phyloP scores from a whole-genome alignment of 805 yeast genomes.

The Candida alai region DNA sequence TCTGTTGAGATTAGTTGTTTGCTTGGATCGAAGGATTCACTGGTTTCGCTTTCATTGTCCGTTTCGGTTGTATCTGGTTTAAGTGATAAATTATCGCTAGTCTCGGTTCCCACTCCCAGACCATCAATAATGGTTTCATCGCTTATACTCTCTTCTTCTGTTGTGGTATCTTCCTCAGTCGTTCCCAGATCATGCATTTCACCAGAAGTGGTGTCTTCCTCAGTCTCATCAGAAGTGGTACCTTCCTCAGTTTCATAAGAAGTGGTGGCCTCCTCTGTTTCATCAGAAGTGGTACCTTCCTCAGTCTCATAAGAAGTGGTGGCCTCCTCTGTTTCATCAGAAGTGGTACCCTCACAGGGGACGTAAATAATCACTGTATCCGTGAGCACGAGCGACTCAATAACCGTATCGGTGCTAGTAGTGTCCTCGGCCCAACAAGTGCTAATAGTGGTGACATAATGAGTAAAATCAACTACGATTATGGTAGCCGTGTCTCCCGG shows the following conservation, averaged over 20 bases:
- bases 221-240: not conserved
- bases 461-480: conserved; percentile 9
- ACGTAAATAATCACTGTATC: not conserved
- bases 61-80: too few species aligned
- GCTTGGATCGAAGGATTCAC: too few species aligned
- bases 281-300: not conserved
- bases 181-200: too few species aligned
- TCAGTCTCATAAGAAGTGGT: not conserved
- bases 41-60: too few species aligned
- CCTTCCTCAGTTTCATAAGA: conserved; percentile 2
- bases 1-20: too few species aligned
- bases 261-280: not conserved
- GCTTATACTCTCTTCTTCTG: too few species aligned
- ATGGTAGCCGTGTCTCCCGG: conserved; percentile 18
- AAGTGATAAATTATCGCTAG: too few species aligned
- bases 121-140: too few species aligned
- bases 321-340: conserved; percentile 3
- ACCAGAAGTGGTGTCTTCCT: not conserved
- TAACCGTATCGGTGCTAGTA: not conserved
- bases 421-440: not conserved
- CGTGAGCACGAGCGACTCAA: not conserved
- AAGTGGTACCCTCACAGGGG: conserved; percentile 1
- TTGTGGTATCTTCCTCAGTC: too few species aligned
- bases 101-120: too few species aligned
- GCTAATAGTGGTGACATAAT: not conserved